Evolutionary conservation across 768 basidiomycete genomes (phyloP).

Genomic region (Leccinum boreale): DNA sequence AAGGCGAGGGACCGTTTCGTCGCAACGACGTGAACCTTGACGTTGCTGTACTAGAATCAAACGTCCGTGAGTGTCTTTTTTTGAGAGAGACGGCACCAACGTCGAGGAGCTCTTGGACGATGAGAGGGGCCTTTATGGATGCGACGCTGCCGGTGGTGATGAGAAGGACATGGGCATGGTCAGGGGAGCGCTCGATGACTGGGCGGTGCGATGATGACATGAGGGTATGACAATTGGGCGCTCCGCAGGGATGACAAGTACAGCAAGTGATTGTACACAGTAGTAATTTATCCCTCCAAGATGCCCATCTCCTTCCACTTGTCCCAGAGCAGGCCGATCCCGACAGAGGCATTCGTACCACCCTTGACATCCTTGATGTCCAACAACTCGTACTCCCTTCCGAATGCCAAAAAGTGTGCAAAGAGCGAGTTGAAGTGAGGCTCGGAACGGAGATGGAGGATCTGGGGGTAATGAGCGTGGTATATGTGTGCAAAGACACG

Average conservation of each 20-base stretch:
- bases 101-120: slow-evolving; percentile 69
- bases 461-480: slow-evolving; percentile 87
- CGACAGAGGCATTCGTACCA: slow-evolving; percentile 54
- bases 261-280: slow-evolving; percentile 3
- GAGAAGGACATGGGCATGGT: slow-evolving; percentile 62
- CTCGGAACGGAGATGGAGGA: slow-evolving; percentile 90
- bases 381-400: slow-evolving; percentile 87
- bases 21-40: slow-evolving; percentile 80
- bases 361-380: slow-evolving; percentile 88
- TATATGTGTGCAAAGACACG: slow-evolving; percentile 98
- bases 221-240: slow-evolving; percentile 10
- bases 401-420: slow-evolving; percentile 96
- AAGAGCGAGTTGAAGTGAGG: slow-evolving; percentile 97
- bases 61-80: background rate
- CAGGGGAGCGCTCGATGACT: slow-evolving; percentile 24
- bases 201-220: slow-evolving; percentile 2
- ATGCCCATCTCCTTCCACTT: slow-evolving; percentile 89
- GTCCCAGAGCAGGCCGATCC: slow-evolving; percentile 82
- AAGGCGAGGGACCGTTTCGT: slow-evolving; percentile 79
- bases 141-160: slow-evolving; percentile 95
- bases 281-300: slow-evolving; percentile 38
- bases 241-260: background rate
- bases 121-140: slow-evolving; percentile 88
- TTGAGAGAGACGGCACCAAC: slow-evolving; percentile 29
- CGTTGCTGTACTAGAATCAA: slow-evolving; percentile 57